phyloP scores from a whole-genome alignment of 2,329 filamentous ascomycete species.

The Aspergillus oerlinghausenensis region DNA sequence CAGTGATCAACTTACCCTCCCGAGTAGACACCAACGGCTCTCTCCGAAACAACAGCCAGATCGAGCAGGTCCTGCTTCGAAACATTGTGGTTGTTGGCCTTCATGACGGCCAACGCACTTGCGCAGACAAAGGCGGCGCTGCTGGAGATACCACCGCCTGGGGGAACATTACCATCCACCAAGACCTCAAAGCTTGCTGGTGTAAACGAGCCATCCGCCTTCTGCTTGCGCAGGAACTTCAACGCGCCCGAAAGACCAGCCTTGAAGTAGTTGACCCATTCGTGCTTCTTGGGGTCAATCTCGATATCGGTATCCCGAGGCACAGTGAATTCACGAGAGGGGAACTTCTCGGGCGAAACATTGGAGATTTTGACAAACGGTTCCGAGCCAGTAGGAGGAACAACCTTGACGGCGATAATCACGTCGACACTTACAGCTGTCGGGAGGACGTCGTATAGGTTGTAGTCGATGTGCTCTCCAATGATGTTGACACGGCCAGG shows the following conservation, averaged over 20 bases:
- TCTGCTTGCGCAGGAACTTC: conserved; percentile 65
- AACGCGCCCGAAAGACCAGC: conserved; percentile 80
- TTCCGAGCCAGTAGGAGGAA: conserved; percentile 40
- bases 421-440: conserved; percentile 93
- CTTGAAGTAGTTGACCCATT: conserved; percentile 99
- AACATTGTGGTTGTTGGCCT: conserved; percentile 75
- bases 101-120: conserved; percentile 80
- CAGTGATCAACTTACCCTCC: conserved; percentile 62
- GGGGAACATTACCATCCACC: conserved; percentile 86
- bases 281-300: conserved; percentile 79
- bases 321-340: conserved; percentile 68
- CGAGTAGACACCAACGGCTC: conserved; percentile 91
- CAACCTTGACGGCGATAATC: conserved; percentile 69
- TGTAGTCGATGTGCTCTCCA: conserved; percentile 99
- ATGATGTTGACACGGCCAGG: conserved; percentile 97
- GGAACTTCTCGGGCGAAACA: conserved; percentile 69
- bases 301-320: conserved; percentile 59
- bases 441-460: conserved; percentile 88
- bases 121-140: conserved; percentile 92
- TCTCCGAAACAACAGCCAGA: conserved; percentile 89
- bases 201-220: conserved; percentile 56
- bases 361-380: conserved; percentile 75
- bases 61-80: conserved; percentile 91
- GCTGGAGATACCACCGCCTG: conserved; percentile 86
- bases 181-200: conserved; percentile 80